Conservation (phyloP, 257 asterid species). For the Solanum rostratum region DNA sequence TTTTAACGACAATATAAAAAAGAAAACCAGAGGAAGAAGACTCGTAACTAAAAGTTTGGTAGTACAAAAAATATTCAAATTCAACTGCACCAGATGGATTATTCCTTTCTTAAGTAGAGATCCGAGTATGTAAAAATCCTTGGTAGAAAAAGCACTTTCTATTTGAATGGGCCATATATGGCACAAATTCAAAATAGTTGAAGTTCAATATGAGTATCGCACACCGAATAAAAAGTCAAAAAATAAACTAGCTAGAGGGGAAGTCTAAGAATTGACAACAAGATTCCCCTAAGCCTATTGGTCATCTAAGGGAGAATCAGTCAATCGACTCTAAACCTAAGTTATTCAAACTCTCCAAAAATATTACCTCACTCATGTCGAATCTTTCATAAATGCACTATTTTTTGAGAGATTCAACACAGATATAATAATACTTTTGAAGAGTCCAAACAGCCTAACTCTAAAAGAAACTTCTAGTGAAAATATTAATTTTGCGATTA, state of each 20-base stretch:
- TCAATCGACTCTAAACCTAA: not conserved
- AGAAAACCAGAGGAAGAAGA: not conserved
- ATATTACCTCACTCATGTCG: too few relatives aligned
- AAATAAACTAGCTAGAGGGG: too few relatives aligned
- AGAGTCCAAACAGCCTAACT: too few relatives aligned
- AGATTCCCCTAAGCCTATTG: not conserved
- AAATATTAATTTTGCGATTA: not conserved
- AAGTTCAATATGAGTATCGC: too few relatives aligned
- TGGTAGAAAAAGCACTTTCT: too few relatives aligned
- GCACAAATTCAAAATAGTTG: too few relatives aligned
- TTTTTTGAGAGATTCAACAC: too few relatives aligned
- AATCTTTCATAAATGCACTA: too few relatives aligned
- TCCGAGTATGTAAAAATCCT: rapidly evolving
- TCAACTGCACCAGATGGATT: not conserved
- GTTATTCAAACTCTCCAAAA: too few relatives aligned
- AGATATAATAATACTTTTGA: too few relatives aligned
- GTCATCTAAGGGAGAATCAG: not conserved
- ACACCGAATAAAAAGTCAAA: too few relatives aligned
- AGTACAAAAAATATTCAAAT: not conserved
- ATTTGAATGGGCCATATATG: too few relatives aligned
- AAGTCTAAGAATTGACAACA: not conserved
- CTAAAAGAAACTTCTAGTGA: not conserved
- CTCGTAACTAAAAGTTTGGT: not conserved
- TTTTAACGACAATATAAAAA: not conserved
- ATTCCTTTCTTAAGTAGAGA: not conserved